Conservation (phyloP, 495 filamentous ascomycete species). For the Aspergillus coremiiformis region DNA sequence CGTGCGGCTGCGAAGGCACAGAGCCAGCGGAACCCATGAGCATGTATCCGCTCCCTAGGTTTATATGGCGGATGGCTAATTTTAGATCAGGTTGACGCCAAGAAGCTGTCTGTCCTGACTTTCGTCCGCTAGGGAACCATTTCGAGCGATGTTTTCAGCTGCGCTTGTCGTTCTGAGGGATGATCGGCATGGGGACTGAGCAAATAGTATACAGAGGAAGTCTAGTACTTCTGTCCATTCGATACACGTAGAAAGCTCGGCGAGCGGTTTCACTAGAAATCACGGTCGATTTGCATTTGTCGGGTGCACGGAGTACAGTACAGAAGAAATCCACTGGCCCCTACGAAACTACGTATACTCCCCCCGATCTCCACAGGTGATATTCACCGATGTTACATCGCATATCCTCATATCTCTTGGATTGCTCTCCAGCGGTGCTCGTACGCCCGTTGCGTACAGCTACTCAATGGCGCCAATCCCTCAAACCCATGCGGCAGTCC, state of each 20-base stretch:
- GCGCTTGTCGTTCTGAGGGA: slow-evolving; percentile 1
- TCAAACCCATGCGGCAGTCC: slow-evolving; percentile 26
- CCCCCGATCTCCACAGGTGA: neutral
- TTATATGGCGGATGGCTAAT: slow-evolving; percentile 16
- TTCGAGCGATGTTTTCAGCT: slow-evolving; percentile 12
- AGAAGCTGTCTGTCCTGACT: neutral
- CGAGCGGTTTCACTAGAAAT: no score
- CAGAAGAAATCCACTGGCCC: no score
- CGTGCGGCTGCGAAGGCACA: slow-evolving; percentile 16
- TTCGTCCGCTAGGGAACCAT: slow-evolving; percentile 17
- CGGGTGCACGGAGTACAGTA: no score
- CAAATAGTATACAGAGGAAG: neutral
- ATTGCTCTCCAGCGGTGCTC: neutral
- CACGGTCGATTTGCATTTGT: no score
- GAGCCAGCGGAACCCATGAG: slow-evolving; percentile 14
- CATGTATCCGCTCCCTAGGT: slow-evolving; percentile 10
- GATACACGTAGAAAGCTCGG: neutral
- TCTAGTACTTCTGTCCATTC: no score
- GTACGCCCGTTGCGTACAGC: neutral
- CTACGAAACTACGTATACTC: neutral
- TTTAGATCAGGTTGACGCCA: slow-evolving; percentile 18
- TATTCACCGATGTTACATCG: neutral
- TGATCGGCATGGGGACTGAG: slow-evolving; percentile 9
- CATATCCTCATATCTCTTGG: neutral
- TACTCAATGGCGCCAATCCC: slow-evolving; percentile 5